These are phyloP conservation scores for Blastobotrys arbuscula DNA, from an alignment of 1,139 yeast species.

Conservation along the genomic window DNA sequence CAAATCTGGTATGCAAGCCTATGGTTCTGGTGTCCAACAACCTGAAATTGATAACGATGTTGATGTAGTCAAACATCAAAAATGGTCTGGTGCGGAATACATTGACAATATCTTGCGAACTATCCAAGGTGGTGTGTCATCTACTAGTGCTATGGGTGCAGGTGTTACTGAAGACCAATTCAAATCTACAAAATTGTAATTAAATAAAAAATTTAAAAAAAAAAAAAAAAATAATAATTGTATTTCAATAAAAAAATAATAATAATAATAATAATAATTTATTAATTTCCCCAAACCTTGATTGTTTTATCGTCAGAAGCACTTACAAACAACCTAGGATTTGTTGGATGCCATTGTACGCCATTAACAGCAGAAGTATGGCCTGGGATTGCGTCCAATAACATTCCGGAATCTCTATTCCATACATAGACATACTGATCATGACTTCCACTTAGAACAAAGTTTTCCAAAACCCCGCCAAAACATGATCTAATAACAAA, in stretches of 20 bases:
- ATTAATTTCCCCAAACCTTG: conserved; percentile 21
- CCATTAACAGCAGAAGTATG: conserved; percentile 67
- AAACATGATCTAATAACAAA: conserved; percentile 74
- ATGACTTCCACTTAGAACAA: conserved; percentile 76
- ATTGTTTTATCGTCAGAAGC: conserved; percentile 70
- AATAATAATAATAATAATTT: no score
- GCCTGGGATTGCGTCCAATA: conserved; percentile 45
- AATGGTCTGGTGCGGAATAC: conserved; percentile 99
- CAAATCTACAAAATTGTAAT: conserved; percentile 37
- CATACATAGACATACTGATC: conserved; percentile 77
- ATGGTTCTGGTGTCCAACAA: conserved; percentile 80
- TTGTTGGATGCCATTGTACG: conserved; percentile 65
- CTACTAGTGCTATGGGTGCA: conserved; percentile 98
- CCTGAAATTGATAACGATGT: conserved; percentile 86
- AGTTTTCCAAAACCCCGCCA: conserved; percentile 62
- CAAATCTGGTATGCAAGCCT: conserved; percentile 89
- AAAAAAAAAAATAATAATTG: neutral
- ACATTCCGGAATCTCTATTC: conserved; percentile 69
- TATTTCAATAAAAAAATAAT: neutral
- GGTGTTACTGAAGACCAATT: conserved; percentile 98
- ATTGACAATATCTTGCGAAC: conserved; percentile 85
- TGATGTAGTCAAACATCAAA: conserved; percentile 96
- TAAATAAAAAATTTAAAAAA: neutral
- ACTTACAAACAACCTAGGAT: conserved; percentile 61
- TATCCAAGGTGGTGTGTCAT: conserved; percentile 91